Conservation (phyloP, 805 yeast genomes). For the Lachancea nothofagi region DNA sequence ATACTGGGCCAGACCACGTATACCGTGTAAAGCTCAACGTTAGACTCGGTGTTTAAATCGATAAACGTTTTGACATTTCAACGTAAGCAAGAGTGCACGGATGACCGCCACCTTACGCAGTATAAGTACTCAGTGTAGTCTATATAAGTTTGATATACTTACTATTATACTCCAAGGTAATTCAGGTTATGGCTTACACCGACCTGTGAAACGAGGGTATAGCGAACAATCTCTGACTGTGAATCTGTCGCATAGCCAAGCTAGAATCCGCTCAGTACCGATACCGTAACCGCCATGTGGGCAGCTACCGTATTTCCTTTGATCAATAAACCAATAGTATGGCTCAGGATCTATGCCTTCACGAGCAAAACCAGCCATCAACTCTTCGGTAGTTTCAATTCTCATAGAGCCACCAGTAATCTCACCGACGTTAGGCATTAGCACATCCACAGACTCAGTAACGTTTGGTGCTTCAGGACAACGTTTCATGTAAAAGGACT, state of each 20-base stretch:
- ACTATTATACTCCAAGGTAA: background rate
- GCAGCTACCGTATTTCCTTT: conserved; percentile 93
- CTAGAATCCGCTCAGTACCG: conserved; percentile 96
- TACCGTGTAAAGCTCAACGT: too few species aligned
- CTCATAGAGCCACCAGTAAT: conserved; percentile 99
- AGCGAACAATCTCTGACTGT: conserved; percentile 97
- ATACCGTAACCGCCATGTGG: conserved; percentile 99
- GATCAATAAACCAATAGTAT: conserved; percentile 95
- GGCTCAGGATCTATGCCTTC: conserved; percentile 78
- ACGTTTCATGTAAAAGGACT: conserved; percentile 96
- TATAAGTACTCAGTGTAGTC: too few species aligned
- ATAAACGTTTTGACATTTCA: too few species aligned
- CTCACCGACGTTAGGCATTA: conserved; percentile 99
- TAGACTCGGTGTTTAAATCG: too few species aligned
- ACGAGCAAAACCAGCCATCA: conserved; percentile 85
- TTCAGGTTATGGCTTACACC: conserved; percentile 81
- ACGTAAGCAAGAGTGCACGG: too few species aligned
- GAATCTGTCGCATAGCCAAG: conserved; percentile 96
- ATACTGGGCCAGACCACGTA: too few species aligned
- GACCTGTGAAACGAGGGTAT: conserved; percentile 96
- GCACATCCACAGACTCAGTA: conserved; percentile 95
- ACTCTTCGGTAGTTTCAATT: conserved; percentile 73
- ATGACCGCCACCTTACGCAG: too few species aligned
- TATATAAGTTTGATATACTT: too few species aligned
- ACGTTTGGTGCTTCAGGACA: conserved; percentile 87